Conservation (phyloP, 345 rosid genomes). For the Mallotus nudiflorus region DNA sequence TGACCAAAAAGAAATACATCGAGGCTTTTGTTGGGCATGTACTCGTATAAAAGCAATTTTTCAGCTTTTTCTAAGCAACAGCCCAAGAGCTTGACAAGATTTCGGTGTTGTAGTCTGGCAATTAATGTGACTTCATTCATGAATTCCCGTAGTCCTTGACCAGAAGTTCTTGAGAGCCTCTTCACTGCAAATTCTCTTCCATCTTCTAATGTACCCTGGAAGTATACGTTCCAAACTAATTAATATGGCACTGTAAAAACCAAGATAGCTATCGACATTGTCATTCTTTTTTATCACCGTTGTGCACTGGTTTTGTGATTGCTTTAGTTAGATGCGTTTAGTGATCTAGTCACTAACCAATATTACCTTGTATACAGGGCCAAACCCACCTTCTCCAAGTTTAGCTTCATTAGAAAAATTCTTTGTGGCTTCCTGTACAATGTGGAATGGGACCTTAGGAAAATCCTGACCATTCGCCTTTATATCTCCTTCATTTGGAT, state of each 20-base stretch:
- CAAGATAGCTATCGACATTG: too few relatives aligned
- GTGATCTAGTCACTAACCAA: too few relatives aligned
- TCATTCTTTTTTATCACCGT: too few relatives aligned
- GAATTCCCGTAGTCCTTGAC: slow-evolving; percentile 23
- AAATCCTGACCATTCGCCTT: not conserved
- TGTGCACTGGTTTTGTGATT: too few relatives aligned
- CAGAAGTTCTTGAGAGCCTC: slow-evolving; percentile 13
- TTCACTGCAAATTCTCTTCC: slow-evolving; percentile 22
- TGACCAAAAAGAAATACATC: slow-evolving; percentile 14
- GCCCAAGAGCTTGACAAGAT: slow-evolving; percentile 22
- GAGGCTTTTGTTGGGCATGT: slow-evolving; percentile 19
- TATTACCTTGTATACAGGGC: slow-evolving; percentile 10
- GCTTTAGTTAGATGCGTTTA: too few relatives aligned
- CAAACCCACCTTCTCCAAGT: slow-evolving; percentile 25
- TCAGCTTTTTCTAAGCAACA: slow-evolving; percentile 14
- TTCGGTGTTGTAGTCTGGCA: slow-evolving; percentile 22
- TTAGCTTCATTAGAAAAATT: slow-evolving; percentile 13
- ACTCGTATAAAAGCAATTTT: slow-evolving; percentile 21
- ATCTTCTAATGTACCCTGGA: slow-evolving; percentile 18
- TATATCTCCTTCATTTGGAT: too few relatives aligned
- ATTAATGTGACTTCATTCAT: slow-evolving; percentile 20
- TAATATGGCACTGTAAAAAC: too few relatives aligned
- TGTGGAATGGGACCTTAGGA: not conserved
- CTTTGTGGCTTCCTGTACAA: slow-evolving; percentile 10
- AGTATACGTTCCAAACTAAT: too few relatives aligned